Evolutionary conservation across 2,329 filamentous ascomycete genomes (phyloP), one percentile per base, ranked within the genome.

Genomic region (Aspergillus ibericus): DNA sequence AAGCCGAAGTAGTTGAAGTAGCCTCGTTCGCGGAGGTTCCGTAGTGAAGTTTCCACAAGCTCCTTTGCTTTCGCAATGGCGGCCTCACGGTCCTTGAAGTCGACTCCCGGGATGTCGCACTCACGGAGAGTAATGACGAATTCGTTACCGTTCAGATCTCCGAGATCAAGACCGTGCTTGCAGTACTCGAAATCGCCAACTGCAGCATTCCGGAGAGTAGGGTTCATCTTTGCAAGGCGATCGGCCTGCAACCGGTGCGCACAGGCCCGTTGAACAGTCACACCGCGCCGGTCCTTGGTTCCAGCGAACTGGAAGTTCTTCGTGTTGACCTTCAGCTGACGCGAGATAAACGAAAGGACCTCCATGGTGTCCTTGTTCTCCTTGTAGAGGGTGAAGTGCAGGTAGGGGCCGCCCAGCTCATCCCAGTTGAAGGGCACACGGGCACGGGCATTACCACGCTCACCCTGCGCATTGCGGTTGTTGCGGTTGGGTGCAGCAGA

Each of bases 1-100:
- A 98, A 86, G 8, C 95, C 95, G 70, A 93, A 99, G 78, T 98
- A 99, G 77, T 99, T 99, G 76, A 99, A 88, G 80, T 96, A 99
- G 2, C 95, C 95, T 46, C 88, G 83, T 44, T 86, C 78, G 55
- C 83, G 81, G 65, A 98, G 85, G 62, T 88, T 85, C 42, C 83
- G 79, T 52, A 96, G 78, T 1, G 91, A 69, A 82, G 61, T 80
- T 70, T 61, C 82, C 70, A 61, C 91, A 53, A 75, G 59, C 53
- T 73, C 53, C 73, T 78, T 69, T 72, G 75, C 66, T 72, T 76
- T 64, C 76, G 73, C 56, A 71, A 81, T 13, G 2, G 71, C 68
- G 29, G 81, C 74, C 56, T 81, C 80, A 9, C 87, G 80, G 36
- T 78, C 59, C 74, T 74, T 49, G 59, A 67, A 36, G 58, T 69